A percentile compares a stretch with the other conserved stretches of the same genome.
These are phyloP conservation scores for Mycena citricolor DNA, from an alignment of 1,284 basidiomycete genomes.

Conservation along the genomic window DNA sequence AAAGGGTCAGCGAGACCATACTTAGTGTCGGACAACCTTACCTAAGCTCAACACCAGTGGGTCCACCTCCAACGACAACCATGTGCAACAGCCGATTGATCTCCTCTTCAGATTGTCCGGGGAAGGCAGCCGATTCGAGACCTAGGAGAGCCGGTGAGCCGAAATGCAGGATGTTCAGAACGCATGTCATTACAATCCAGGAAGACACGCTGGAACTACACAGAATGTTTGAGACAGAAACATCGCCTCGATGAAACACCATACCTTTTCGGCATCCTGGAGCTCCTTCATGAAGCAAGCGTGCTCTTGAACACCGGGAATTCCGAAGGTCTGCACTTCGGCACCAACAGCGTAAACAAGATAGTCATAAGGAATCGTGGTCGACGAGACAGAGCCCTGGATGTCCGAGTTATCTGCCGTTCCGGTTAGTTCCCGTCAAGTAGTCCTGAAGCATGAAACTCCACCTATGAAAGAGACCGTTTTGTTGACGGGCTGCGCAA, in stretches of 20 bases:
- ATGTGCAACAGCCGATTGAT: constrained; percentile 91
- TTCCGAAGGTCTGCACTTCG: constrained; percentile 95
- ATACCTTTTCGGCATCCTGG: constrained; percentile 81
- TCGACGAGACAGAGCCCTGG: constrained; percentile 66
- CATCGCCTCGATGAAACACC: constrained; percentile 18
- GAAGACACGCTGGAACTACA: constrained; percentile 70
- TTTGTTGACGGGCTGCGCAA: constrained; percentile 72
- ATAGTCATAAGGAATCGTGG: constrained; percentile 92
- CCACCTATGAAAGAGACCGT: constrained; percentile 90
- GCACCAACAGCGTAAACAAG: constrained; percentile 95
- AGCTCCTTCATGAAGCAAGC: constrained; percentile 98
- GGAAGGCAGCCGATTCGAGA: constrained; percentile 93
- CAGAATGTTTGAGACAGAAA: constrained; percentile 5
- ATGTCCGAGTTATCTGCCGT: constrained; percentile 73
- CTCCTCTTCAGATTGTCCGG: constrained; percentile 83
- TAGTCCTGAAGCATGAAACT: constrained; percentile 25
- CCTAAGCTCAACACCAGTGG: constrained; percentile 88
- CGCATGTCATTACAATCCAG: constrained; percentile 58
- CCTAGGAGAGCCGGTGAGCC: too few species aligned
- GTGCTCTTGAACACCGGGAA: constrained; percentile 89
- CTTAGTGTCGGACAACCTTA: constrained; percentile 17
- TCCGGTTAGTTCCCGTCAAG: too few species aligned
- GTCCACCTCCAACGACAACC: constrained; percentile 97
- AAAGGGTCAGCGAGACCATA: constrained; percentile 21
- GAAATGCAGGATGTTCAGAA: too few species aligned